A percentile compares a stretch with the other conserved stretches of the same genome.
These are phyloP conservation scores for Pythium pyrilobum DNA, from an alignment of 352 stramenopile species.

Conservation along the genomic window DNA sequence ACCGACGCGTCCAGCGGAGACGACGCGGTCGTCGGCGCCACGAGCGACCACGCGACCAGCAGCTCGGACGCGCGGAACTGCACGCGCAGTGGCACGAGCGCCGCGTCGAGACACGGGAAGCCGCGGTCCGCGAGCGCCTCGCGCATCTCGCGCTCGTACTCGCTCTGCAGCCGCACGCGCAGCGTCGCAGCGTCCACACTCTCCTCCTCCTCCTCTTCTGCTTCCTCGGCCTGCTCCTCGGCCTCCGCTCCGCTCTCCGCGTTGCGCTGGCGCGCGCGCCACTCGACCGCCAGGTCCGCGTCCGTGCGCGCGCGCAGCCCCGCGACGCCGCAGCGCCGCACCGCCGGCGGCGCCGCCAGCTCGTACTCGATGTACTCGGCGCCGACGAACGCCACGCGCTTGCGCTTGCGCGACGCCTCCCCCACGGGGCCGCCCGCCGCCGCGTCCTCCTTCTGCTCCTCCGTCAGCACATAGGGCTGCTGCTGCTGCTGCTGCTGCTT, in stretches of 20 bases:
- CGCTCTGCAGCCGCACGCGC: conserved; percentile 13
- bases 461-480: no score
- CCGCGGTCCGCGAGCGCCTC: conserved; percentile 23
- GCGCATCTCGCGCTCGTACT: conserved; percentile 36
- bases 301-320: background rate
- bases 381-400: conserved; percentile 45
- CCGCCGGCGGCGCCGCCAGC: conserved; percentile 33
- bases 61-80: conserved; percentile 44
- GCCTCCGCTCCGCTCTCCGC: background rate
- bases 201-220: background rate
- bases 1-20: background rate
- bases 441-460: background rate
- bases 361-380: conserved; percentile 61
- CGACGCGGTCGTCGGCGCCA: background rate
- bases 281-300: conserved; percentile 33
- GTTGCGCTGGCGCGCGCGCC: conserved; percentile 23
- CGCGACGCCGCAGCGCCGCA: conserved; percentile 25
- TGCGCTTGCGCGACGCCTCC: background rate
- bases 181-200: background rate
- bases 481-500: no score
- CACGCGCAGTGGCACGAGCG: conserved; percentile 25
- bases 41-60: conserved; percentile 25
- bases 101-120: conserved; percentile 27
- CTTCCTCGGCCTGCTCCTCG: background rate
- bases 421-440: background rate